Evolutionary conservation across 1,284 basidiomycete genomes (phyloP).

Genomic region (Mycena sp.): DNA sequence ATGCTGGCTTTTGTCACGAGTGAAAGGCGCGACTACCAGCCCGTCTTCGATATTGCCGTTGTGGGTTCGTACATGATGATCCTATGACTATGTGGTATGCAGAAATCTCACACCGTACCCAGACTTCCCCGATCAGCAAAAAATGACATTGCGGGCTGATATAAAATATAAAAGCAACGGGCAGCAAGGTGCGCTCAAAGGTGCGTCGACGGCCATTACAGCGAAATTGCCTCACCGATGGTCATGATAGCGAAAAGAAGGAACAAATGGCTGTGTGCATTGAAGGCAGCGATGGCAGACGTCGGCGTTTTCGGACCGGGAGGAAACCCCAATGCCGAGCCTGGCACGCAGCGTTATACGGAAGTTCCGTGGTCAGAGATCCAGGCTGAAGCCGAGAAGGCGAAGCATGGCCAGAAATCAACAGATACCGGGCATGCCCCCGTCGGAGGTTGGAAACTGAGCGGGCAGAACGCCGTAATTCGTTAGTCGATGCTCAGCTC

Average conservation of each 20-base stretch:
- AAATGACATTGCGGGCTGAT: conserved; percentile 62
- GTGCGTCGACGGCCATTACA: conserved; percentile 44
- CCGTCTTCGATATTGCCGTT: conserved; percentile 76
- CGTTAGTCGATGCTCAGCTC: conserved; percentile 46
- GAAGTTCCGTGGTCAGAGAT: conserved; percentile 77
- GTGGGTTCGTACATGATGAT: conserved; percentile 52
- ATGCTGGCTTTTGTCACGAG: conserved; percentile 86
- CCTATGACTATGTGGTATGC: background rate
- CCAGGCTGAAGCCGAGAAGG: conserved; percentile 51
- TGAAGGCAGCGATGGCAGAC: conserved; percentile 79
- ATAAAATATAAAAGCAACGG: conserved; percentile 94
- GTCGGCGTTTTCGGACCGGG: conserved; percentile 80
- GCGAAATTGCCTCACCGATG: conserved; percentile 18
- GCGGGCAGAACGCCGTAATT: conserved; percentile 60
- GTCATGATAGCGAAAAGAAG: conserved; percentile 68
- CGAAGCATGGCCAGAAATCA: conserved; percentile 30
- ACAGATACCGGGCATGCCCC: conserved; percentile 36
- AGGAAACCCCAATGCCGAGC: conserved; percentile 69
- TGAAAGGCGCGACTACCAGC: conserved; percentile 78
- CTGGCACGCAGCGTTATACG: conserved; percentile 69
- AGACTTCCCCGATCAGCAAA: conserved; percentile 69
- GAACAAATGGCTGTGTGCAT: conserved; percentile 92
- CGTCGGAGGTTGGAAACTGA: conserved; percentile 57
- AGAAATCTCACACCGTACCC: conserved; percentile 30
- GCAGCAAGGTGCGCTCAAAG: conserved; percentile 83